Evolutionary conservation across 1,284 basidiomycete species (phyloP), one percentile per base, ranked within the genome.

Genomic region (Apiotrichum veenhuisii): DNA sequence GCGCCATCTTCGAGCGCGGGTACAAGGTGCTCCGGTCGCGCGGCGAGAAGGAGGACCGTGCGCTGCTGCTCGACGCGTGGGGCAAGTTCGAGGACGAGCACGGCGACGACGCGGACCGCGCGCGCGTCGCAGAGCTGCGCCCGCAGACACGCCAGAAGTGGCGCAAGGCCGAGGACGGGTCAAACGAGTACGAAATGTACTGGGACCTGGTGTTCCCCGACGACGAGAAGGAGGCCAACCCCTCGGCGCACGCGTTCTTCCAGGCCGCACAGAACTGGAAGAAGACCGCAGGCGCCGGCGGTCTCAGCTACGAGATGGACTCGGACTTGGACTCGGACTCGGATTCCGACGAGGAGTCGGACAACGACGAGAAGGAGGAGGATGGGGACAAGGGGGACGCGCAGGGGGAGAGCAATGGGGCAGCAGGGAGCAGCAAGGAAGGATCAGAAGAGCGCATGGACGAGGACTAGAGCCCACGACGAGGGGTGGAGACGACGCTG

Each of bases 201-300:
- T 95, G 89, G 87, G 92, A 95, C 72, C 85, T 94, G 71, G 86
- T 93, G 23, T 97, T 96, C 76, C 86, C 91, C 33, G 93, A 96
- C 80, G 93, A 97, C 81, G 91, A 95, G 70, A 84, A 86, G 55
- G 91, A 94, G 69, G 84, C 87, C 44, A 94, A 95, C 70, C 90
- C 93, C 0, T 87, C 89, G 0, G 85, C 90, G 1, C 94, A 92
- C 85, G 93, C 92, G 72, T 91, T 94, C 80, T 80, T 96, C 72
- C 87, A 94, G 74, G 89, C 89, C 81, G 93, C 93, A 1, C 91
- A 92, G 72, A 87, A 87, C 3, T 96, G 93, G 93, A 64, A 67
- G 50, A 64, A 62, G 27, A 58, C 52, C 23, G 66, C 61, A 48
- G 47, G 64, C 18, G 60, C 55, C 25, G 59, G 38, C 9, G 62